Conservation (phyloP, 2,329 filamentous ascomycete genomes). For the Apiospora saccharicola region DNA sequence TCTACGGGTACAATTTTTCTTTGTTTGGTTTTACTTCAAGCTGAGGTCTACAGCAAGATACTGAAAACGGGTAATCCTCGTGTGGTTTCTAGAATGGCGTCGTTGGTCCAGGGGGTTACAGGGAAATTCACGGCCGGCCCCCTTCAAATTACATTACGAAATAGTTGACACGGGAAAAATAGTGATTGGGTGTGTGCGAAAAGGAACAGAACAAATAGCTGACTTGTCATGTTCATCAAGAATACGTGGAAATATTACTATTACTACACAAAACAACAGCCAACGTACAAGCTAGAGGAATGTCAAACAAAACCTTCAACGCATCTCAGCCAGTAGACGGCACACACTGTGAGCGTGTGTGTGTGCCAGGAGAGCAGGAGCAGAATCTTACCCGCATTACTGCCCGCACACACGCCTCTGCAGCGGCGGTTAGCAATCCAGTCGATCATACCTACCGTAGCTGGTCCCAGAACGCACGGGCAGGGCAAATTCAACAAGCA, state of each 20-base stretch:
- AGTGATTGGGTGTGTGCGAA: neutral
- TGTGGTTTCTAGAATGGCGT: slow-evolving; percentile 16
- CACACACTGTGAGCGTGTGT: neutral
- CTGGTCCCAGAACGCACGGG: slow-evolving; percentile 7
- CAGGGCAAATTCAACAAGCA: neutral
- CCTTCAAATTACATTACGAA: neutral
- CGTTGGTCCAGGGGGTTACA: neutral
- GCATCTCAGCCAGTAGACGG: neutral
- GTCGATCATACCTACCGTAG: neutral
- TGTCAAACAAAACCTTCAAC: slow-evolving; percentile 1
- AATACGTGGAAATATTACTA: neutral
- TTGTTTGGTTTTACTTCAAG: neutral
- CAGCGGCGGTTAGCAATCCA: slow-evolving; percentile 20
- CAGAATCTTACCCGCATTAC: neutral
- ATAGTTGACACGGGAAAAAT: slow-evolving; percentile 3
- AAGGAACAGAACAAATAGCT: neutral
- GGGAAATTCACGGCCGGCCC: neutral
- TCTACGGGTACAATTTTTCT: neutral
- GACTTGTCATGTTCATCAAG: slow-evolving; percentile 3
- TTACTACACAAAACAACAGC: neutral
- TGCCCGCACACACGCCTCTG: neutral
- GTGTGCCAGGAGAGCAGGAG: neutral
- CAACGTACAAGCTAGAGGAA: neutral
- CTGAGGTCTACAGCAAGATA: neutral
- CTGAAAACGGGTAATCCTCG: neutral